Evolutionary conservation across 2,329 filamentous ascomycete genomes (phyloP), one percentile per base, ranked within the genome.

Genomic region (Sclerotinia subarctica): DNA sequence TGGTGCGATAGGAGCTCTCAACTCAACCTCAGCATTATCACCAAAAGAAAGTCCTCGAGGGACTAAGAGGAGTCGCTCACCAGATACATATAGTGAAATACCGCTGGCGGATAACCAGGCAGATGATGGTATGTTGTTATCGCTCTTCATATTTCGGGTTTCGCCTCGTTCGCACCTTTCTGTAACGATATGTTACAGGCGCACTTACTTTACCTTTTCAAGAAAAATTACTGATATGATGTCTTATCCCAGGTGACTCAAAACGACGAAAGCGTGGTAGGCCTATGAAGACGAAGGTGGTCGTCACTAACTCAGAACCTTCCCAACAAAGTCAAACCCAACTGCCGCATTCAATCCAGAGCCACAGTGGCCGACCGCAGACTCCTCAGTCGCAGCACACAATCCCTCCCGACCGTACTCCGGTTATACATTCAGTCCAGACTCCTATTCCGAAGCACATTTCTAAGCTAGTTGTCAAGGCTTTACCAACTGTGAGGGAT

Each of bases 401-500:
- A 49, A 62, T 69, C 26, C 75, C 77, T 52, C 70, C 72, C 13
- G 64, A 21, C 21, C 73, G 75, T 72, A 74, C 68, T 74, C 73
- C 73, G 52, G 75, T 73, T 69, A 73, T 73, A 62, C 73, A 75
- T 70, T 80, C 78, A 26, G 77, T 87, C 78, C 76, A 88, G 81
- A 68, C 86, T 79, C 80, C 82, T 78, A 92, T 93, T 21, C 88
- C 91, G 29, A 95, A 94, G 79, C 86, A 90, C 3, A 93, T 93
- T 4, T 91, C 92, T 46, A 96, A 96, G 80, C 84, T 88, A 13
- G 92, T 94, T 11, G 84, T 98, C 74, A 99, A 99, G 81, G 95
- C 95, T 0, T 84, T 99, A 54, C 95, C 95, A 3, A 98, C 95
- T 5, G 95, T 98, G 19, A 86, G 95, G 79, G 95, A 99, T 77